These are phyloP conservation scores for Pseudogymnoascus sp. DNA, from an alignment of 2,329 filamentous ascomycete genomes.

Conservation along the genomic window DNA sequence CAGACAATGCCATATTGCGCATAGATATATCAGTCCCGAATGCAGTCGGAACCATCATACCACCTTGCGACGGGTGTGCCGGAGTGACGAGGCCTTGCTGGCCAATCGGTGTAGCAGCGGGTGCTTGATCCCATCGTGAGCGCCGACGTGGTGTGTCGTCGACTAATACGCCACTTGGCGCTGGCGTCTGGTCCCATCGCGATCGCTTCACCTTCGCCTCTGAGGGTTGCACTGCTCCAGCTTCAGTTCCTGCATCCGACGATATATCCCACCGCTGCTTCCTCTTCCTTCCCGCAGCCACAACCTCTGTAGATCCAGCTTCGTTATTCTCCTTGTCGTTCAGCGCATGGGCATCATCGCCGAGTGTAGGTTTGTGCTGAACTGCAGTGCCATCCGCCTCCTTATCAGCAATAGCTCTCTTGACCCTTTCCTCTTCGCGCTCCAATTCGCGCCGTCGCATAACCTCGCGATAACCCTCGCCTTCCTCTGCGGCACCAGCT, in stretches of 20 bases:
- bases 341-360: constrained; percentile 41
- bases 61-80: constrained; percentile 60
- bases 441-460: constrained; percentile 90
- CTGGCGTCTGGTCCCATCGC: constrained; percentile 79
- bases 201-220: constrained; percentile 60
- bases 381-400: constrained; percentile 46
- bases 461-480: constrained; percentile 76
- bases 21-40: constrained; percentile 77
- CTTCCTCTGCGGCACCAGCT: constrained; percentile 59
- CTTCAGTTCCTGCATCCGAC: constrained; percentile 47
- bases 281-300: constrained; percentile 61
- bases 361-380: constrained; percentile 67
- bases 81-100: constrained; percentile 69
- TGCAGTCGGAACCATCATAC: constrained; percentile 44
- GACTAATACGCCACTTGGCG: constrained; percentile 36
- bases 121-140: constrained; percentile 89
- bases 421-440: constrained; percentile 83
- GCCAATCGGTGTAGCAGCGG: constrained; percentile 68
- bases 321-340: constrained; percentile 66
- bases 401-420: constrained; percentile 67
- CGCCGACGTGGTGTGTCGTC: constrained; percentile 62
- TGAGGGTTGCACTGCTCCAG: constrained; percentile 40
- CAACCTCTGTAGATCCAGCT: constrained; percentile 57
- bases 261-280: constrained; percentile 93
- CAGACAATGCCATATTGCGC: constrained; percentile 75